These are phyloP conservation scores for Ramaria sp. DNA, from an alignment of 768 basidiomycete genomes.

Conservation along the genomic window DNA sequence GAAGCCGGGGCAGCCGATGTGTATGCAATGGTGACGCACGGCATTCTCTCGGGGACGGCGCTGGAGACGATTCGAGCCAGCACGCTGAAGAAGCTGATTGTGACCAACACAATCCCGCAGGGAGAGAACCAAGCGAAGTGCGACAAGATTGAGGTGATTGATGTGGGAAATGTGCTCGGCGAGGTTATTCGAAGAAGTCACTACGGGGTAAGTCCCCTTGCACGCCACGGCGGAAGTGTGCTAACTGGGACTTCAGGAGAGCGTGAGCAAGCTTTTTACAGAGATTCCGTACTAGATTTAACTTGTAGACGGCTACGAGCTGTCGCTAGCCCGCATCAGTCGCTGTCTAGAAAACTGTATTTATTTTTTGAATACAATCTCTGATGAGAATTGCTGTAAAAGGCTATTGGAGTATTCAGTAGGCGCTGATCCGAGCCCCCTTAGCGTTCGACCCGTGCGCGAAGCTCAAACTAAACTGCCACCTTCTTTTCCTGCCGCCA, in stretches of 20 bases:
- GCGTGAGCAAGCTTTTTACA: conserved; percentile 8
- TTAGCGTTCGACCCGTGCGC: conserved; percentile 7
- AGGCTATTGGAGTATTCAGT: not conserved
- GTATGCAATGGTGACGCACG: conserved; percentile 92
- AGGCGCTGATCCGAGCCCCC: conserved; percentile 10
- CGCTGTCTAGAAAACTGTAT: no score
- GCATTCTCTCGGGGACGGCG: conserved; percentile 87
- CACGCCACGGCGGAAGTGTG: not conserved
- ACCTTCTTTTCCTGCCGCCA: conserved; percentile 11
- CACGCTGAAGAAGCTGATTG: conserved; percentile 84
- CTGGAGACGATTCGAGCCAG: conserved; percentile 62
- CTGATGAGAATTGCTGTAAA: no score
- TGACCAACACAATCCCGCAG: conserved; percentile 98
- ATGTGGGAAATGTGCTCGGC: conserved; percentile 88
- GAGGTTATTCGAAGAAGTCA: conserved; percentile 95
- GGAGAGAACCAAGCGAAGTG: conserved; percentile 58
- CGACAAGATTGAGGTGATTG: conserved; percentile 82
- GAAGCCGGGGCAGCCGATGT: conserved; percentile 83
- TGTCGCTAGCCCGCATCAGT: not conserved
- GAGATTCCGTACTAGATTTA: conserved; percentile 6
- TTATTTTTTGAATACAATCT: no score
- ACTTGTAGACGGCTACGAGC: not conserved
- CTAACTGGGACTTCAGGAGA: not conserved
- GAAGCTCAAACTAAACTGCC: not conserved
- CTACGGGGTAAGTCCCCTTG: conserved; percentile 69